A percentile compares a stretch with the other conserved stretches of the same genome.
phyloP scores from a whole-genome alignment of 148 eudicot species.

The Agrostemma githago region DNA sequence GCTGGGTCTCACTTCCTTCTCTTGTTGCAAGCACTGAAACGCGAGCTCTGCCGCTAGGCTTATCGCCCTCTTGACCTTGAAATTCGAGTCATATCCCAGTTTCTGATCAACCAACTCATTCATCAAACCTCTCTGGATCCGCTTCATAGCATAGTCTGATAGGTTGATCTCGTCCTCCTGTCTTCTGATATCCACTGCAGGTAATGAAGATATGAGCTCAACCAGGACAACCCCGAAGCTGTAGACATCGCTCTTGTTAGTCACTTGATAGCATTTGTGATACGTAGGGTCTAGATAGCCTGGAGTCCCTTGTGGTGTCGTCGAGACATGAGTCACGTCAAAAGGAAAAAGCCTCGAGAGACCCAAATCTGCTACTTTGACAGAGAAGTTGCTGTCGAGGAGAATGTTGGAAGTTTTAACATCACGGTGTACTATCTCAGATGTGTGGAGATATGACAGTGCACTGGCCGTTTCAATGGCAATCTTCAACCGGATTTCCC shows the following conservation, averaged over 20 bases:
- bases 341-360: slow-evolving; percentile 48
- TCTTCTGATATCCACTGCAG: slow-evolving; percentile 47
- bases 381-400: slow-evolving; percentile 30
- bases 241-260: slow-evolving; percentile 41
- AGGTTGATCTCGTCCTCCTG: slow-evolving; percentile 45
- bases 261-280: slow-evolving; percentile 47
- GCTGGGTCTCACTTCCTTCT: slow-evolving; percentile 46
- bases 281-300: slow-evolving; percentile 56
- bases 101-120: slow-evolving; percentile 37
- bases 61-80: slow-evolving; percentile 34
- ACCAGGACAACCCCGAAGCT: slow-evolving; percentile 51
- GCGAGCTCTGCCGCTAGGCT: slow-evolving; percentile 29
- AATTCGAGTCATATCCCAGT: slow-evolving; percentile 39
- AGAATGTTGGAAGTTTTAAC: slow-evolving; percentile 43
- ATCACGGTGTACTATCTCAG: slow-evolving; percentile 57
- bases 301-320: slow-evolving; percentile 35
- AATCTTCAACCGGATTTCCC: slow-evolving; percentile 49
- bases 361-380: slow-evolving; percentile 62
- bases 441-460: slow-evolving; percentile 47
- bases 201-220: slow-evolving; percentile 57
- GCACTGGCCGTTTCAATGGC: slow-evolving; percentile 49
- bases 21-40: slow-evolving; percentile 46
- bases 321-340: slow-evolving; percentile 43
- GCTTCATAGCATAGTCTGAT: slow-evolving; percentile 46
- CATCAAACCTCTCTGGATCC: slow-evolving; percentile 36